phyloP scores from a whole-genome alignment of 805 yeast species.

The Wickerhamomyces mucosus region DNA sequence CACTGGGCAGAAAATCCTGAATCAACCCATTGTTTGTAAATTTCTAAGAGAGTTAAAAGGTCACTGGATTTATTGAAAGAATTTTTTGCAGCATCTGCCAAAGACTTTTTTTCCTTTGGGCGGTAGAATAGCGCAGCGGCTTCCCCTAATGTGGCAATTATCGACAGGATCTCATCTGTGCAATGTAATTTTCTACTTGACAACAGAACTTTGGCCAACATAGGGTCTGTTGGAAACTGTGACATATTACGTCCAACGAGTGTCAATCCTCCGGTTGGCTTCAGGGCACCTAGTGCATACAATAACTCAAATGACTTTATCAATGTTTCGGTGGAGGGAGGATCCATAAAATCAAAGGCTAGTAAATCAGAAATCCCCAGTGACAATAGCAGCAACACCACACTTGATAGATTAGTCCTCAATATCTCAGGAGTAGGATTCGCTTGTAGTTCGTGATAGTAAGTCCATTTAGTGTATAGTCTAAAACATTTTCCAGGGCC shows the following conservation, averaged over 20 bases:
- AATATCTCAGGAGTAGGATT: constrained; percentile 91
- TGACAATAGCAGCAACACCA: constrained; percentile 67
- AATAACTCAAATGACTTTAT: constrained; percentile 69
- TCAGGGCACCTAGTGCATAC: constrained; percentile 83
- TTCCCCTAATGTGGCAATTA: constrained; percentile 79
- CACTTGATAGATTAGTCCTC: constrained; percentile 69
- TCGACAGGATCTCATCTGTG: constrained; percentile 56
- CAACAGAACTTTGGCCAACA: constrained; percentile 68
- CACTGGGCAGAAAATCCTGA: constrained; percentile 61
- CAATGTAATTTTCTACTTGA: constrained; percentile 54
- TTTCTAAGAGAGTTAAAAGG: constrained; percentile 64
- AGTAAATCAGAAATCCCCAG: constrained; percentile 79
- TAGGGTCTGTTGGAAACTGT: constrained; percentile 87
- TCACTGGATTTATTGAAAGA: constrained; percentile 55
- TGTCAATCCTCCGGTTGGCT: constrained; percentile 70
- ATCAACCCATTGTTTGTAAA: constrained; percentile 70
- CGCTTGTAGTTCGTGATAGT: constrained; percentile 61
- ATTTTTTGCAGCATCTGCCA: constrained; percentile 56
- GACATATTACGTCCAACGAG: constrained; percentile 78
- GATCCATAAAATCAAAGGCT: constrained; percentile 83
- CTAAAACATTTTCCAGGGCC: constrained; percentile 95
- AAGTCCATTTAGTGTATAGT: constrained; percentile 78
- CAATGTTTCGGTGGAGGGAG: constrained; percentile 69
- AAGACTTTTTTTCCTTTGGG: constrained; percentile 56
- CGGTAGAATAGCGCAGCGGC: constrained; percentile 60